phyloP scores from a whole-genome alignment of 2,329 filamentous ascomycete species.

The Diaporthe caulivora region DNA sequence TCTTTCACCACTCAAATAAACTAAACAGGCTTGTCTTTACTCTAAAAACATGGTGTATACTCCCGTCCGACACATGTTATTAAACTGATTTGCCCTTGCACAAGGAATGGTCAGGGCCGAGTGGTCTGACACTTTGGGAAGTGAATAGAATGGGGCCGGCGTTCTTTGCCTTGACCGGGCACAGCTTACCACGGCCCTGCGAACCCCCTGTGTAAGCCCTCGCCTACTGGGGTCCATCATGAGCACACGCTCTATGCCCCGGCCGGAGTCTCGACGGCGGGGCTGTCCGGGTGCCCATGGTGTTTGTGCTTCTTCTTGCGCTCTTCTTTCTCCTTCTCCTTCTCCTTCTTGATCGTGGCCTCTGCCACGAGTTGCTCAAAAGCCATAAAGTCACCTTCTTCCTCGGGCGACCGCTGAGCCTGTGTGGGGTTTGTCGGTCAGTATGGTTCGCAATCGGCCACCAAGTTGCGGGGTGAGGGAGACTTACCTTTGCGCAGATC shows the following conservation, averaged over 20 bases:
- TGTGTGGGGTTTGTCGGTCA: constrained; percentile 53
- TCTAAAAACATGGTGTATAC: constrained; percentile 9
- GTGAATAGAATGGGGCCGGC: neutral
- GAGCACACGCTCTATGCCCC: neutral
- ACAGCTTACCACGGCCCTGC: neutral
- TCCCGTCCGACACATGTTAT: constrained; percentile 16
- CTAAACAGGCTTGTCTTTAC: constrained; percentile 22
- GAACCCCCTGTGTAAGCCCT: neutral
- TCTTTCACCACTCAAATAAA: neutral
- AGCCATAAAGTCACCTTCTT: constrained; percentile 98
- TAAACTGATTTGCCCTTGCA: constrained; percentile 1
- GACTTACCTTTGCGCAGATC: constrained; percentile 84
- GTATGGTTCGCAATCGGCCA: neutral
- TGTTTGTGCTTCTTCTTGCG: constrained; percentile 53
- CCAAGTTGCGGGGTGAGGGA: neutral
- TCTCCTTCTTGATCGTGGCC: constrained; percentile 93
- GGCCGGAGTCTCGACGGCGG: constrained; percentile 24
- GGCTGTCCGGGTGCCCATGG: constrained; percentile 14
- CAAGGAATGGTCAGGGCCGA: neutral
- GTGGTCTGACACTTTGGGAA: neutral
- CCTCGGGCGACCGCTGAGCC: constrained; percentile 90
- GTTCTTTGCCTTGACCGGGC: neutral
- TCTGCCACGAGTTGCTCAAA: constrained; percentile 99
- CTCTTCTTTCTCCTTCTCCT: constrained; percentile 75
- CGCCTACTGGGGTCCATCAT: neutral